Base-by-base conservation (phyloP, 176 grass and related monocot genomes). In the Bonia amplexicaulis region DNA sequence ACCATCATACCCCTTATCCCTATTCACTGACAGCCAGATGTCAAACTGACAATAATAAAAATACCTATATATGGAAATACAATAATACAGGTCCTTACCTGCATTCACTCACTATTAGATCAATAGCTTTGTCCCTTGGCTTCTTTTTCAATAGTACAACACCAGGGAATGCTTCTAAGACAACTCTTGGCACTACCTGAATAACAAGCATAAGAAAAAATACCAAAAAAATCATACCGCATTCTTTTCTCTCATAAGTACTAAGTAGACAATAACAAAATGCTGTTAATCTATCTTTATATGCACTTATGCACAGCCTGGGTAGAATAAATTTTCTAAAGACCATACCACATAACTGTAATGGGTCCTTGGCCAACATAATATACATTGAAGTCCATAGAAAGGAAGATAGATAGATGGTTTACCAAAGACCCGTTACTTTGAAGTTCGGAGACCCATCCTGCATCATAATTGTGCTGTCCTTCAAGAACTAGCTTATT, bases 1-100 rank as follows among this genome's bases (percentile, higher is more conserved):
- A 79, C 96, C 93, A 53, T 98, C 89, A 92, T 92, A 98, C 70
- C 88, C 96, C 84, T 92, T 95, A 49, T 93, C 87, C 96, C 96
- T 98, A 87, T 95, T 87, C 42, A 88, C 85, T 86, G 83, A 85
- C 76, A 80, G 62, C 31, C 49, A 79, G 63, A 87, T 77, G 72
- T 70, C 73, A 92, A 97, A 86, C 52, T 87, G 74, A 78, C 23
- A 84, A 65, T 61, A 26, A 66, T 69, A 91, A 85, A 44, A 71
- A 67, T 70, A 68, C 37, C 58, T 71, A 69, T 39, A 85, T 73
- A 58, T 78, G 46, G 7, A 60, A 61, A 72, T 65, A 35, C 29
- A 80, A 67, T 70, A 66, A 73, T 55, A 79, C 14, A 85, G 6
- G 14, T 48, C 73, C 69, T 91, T 87, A 98, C 96, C 76, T 88